Evolutionary conservation across 75 land plant species (phyloP).

Genomic region (Sequoiadendron giganteum): DNA sequence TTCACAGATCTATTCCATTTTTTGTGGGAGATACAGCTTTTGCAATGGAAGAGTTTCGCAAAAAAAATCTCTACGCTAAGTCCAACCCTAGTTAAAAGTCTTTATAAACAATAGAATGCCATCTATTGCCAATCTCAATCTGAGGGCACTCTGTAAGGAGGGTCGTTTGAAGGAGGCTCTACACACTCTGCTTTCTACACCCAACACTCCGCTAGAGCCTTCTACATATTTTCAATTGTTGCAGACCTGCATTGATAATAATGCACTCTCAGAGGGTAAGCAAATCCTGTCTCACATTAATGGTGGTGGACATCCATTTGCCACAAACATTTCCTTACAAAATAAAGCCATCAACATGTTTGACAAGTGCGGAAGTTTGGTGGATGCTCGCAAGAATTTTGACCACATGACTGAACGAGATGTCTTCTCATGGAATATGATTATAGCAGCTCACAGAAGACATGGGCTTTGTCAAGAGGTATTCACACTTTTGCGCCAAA

Average conservation of each 20-base stretch:
- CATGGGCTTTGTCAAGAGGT: neutral
- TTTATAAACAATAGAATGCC: neutral
- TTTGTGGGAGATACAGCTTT: neutral
- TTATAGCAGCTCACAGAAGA: neutral
- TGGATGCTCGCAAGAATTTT: neutral
- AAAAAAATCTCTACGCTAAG: neutral
- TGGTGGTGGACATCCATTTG: neutral
- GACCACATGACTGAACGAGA: neutral
- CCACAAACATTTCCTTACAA: neutral
- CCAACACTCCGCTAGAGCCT: neutral
- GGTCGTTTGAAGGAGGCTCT: constrained; percentile 1
- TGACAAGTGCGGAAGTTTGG: neutral
- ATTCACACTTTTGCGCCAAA: neutral
- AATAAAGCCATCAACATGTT: neutral
- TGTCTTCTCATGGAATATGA: neutral
- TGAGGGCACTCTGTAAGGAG: neutral
- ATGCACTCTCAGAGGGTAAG: neutral
- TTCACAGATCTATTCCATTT: no score
- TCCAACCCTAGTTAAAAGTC: neutral
- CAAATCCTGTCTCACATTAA: neutral
- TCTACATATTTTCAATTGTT: neutral
- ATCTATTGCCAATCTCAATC: neutral
- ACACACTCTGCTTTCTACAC: neutral
- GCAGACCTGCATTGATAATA: neutral
- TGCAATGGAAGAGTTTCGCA: neutral